Evolutionary conservation across 2,329 filamentous ascomycete species (phyloP).

Genomic region (Cladobotryum mycophilum): DNA sequence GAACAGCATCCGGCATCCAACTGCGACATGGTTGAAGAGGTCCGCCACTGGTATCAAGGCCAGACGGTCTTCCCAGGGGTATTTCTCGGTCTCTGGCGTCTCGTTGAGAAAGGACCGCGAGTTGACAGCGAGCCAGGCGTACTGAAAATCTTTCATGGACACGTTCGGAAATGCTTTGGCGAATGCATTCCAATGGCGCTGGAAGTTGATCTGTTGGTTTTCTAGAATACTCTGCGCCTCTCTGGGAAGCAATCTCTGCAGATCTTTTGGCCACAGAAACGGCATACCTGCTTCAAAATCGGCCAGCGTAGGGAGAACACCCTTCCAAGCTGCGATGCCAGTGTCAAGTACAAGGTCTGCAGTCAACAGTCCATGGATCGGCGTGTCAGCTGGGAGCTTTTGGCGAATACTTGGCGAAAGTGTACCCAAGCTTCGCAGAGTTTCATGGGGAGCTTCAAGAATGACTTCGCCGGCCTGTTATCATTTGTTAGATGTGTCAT

Average conservation of each 20-base stretch:
- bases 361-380: conserved; percentile 67
- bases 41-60: conserved; percentile 7
- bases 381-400: conserved; percentile 47
- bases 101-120: conserved; percentile 8
- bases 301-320: conserved; percentile 56
- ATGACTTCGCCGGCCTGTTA: conserved; percentile 46
- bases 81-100: conserved; percentile 6
- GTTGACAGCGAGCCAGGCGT: conserved; percentile 8
- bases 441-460: conserved; percentile 56
- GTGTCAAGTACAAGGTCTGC: conserved; percentile 56
- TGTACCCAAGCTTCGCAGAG: conserved; percentile 58
- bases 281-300: conserved; percentile 46
- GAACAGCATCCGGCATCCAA: background rate
- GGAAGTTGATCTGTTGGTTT: conserved; percentile 44
- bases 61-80: conserved; percentile 10
- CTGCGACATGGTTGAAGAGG: conserved; percentile 10
- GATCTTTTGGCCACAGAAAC: conserved; percentile 40
- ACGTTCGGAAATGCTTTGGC: conserved; percentile 21
- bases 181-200: conserved; percentile 34
- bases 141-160: conserved; percentile 20
- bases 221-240: conserved; percentile 39
- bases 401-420: conserved; percentile 49
- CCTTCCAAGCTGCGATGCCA: conserved; percentile 53
- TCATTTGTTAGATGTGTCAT: background rate
- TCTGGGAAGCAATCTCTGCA: conserved; percentile 42